Evolutionary conservation across 306 rosid species (phyloP), one percentile per base, ranked within the genome.

Genomic region (Castanea crenata): DNA sequence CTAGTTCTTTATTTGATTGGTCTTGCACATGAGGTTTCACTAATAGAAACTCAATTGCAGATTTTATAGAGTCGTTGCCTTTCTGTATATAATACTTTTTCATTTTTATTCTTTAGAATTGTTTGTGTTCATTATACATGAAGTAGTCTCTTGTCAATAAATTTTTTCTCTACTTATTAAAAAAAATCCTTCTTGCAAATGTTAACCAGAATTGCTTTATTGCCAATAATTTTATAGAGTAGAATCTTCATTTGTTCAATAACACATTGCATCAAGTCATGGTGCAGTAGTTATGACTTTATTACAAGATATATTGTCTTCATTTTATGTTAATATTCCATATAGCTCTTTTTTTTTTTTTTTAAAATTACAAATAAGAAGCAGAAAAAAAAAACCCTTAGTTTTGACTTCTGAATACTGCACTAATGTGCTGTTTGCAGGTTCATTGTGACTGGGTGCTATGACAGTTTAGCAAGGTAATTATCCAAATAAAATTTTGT

Each of bases 381-480:
- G 15, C 13, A 29, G 23, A 12, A 27, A 32, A 74, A 73, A 38
- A 7, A 8, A 7, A 32, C 1, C 11, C 3, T 2, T 38, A 63
- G 8, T 64, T 16, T 58, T 75, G 38, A 38, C 46, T 27, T 71
- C 54, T 76, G 34, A 79, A 76, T 58, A n/a, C 31, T 7, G 29
- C 61, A 5, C 61, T 4, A 19, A 73, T 80, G 82, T 64, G 56
- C 68, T 83, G 38, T 81, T 82, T 82, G 86, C 96, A 95, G 98
- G 94, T 91, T 93, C 84, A 82, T 95, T 87, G 85, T 95, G 91
- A 95, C 99, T 5, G 99, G 99, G 46, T 92, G 97, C 69, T 93
- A 93, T 74, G 99, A 95, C 88, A 86, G 92, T 76, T 85, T 90
- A 20, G 99, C 92, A 82, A 95, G 99, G 99, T 93, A 89, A 78